Evolutionary conservation across 148 eudicot species (phyloP), one percentile per base, ranked within the genome.

Genomic region (Spergularia bocconei): DNA sequence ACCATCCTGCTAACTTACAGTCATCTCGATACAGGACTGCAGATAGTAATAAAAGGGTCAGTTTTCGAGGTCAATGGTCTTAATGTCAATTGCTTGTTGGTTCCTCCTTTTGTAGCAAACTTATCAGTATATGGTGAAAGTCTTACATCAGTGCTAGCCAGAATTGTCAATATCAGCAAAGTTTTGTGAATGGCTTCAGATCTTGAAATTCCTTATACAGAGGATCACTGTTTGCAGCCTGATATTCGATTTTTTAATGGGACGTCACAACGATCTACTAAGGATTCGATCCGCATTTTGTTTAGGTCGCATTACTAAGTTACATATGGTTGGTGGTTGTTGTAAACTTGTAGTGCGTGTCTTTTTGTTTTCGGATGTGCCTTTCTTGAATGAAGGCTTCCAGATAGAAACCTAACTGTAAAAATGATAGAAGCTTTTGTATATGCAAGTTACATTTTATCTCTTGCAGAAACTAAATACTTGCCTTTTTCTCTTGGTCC

Each of bases 31-130:
- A 70, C 17, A 85, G 90, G 88, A 77, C 78, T 59, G 78, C 63
- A 71, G 66, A 75, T 69, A 81, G 54, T 80, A 63, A 79, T 62
- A 79, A 77, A 69, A 83, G 84, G 87, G 78, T 80, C 20, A 81
- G 70, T 79, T 89, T 68, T 78, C 73, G 76, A 61, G 74, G 74
- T 48, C 76, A 67, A 20, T 76, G 74, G 72, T 76, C 83, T 67
- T 72, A 44, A 17, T 76, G 50, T 41, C 6, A 0, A 17, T 44
- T 53, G 12, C 13, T 60, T 52, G 38, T 63, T 52, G 73, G n/a
- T 51, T 38, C 53, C 20, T 38, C 12, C 8, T 44, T n/a, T 25
- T 44, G 20, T 58, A 54, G 41, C 63, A 19, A 54, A 53, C 78
- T 53, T 70, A 56, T 63, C 33, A 53, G 48, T 44, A 44, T 8